Percentiles rank a stretch among this genome's conserved stretches.
Evolutionary conservation across 2,329 filamentous ascomycete species (phyloP).

Genomic region (Phaeosphaeria sp.): DNA sequence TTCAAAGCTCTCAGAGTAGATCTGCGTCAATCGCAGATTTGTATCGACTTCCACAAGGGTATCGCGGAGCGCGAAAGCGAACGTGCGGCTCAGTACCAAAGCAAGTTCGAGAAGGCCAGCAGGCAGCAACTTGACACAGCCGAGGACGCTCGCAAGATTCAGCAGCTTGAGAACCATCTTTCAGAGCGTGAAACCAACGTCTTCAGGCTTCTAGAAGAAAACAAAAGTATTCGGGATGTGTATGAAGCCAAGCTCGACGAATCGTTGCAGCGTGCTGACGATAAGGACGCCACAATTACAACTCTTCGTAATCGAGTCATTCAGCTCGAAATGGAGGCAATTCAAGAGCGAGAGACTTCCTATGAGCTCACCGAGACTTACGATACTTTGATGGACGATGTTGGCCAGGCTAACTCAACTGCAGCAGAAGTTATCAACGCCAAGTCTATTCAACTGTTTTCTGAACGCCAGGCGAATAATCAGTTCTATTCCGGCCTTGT

Average conservation of each 20-base stretch:
- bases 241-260: constrained; percentile 9
- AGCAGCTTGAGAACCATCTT: constrained; percentile 15
- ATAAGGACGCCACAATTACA: constrained; percentile 8
- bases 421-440: constrained; percentile 1
- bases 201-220: constrained; percentile 18
- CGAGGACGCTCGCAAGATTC: constrained; percentile 9
- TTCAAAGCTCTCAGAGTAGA: constrained; percentile 23
- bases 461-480: constrained; percentile 4
- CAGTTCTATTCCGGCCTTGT: constrained; percentile 12
- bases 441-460: neutral
- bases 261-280: constrained; percentile 4
- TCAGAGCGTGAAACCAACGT: constrained; percentile 9
- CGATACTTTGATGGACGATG: constrained; percentile 10
- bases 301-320: neutral
- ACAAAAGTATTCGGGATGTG: constrained; percentile 9
- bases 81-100: constrained; percentile 21
- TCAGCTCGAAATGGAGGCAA: neutral
- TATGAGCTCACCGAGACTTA: constrained; percentile 13
- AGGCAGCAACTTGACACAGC: constrained; percentile 6
- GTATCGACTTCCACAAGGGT: constrained; percentile 16
- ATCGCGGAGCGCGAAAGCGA: constrained; percentile 9
- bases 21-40: constrained; percentile 19
- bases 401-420: constrained; percentile 7
- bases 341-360: neutral
- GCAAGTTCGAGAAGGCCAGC: constrained; percentile 8